Base-by-base conservation (phyloP, 2,329 filamentous ascomycete species). In the Claviceps cyperi region DNA sequence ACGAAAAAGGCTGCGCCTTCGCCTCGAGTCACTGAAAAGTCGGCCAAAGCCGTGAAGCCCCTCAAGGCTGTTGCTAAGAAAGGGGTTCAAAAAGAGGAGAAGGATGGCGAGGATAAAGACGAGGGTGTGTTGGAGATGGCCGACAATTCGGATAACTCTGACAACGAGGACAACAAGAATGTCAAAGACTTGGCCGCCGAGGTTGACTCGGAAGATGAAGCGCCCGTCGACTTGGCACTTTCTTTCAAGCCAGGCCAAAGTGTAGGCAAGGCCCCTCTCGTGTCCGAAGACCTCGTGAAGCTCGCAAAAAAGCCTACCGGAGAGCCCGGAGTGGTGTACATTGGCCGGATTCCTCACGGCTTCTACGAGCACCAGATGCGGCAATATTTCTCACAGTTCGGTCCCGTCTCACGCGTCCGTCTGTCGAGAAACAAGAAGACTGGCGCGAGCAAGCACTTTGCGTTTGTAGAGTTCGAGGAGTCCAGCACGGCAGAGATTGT, bases 281-380 rank as follows among this genome's bases (percentile, higher is more conserved):
- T 69, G 19, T 67, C 73, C 52, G 69, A 70, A 56, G 69, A 71
- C 46, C 56, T 69, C 9, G 60, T 66, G 54, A 69, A 73, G 58
- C 68, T 72, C 21, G 66, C 69, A 24, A 64, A 68, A 57, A 59
- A 58, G 28, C 60, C 61, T 19, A 70, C 71, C 51, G 72, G 75
- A 45, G 75, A 77, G 48, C 79, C 86, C 1, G 91, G 90, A 45
- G 83, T 92, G 40, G 76, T 97, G 61, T 97, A 95, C 69, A 76
- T 98, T 60, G 89, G 87, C 63, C 87, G 89, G 56, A 83, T 95
- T 53, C 90, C 90, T 39, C 87, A 92, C 69, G 71, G 92, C 69
- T 98, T 98, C 79, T 97, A 91, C 75, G 92, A 98, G 71, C 80
- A 89, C 61, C 85, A 97, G 70, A 94, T 98, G 84, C 81, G 80